These are phyloP conservation scores for Hypholoma fasciculare DNA, from an alignment of 768 basidiomycete genomes.

Conservation along the genomic window DNA sequence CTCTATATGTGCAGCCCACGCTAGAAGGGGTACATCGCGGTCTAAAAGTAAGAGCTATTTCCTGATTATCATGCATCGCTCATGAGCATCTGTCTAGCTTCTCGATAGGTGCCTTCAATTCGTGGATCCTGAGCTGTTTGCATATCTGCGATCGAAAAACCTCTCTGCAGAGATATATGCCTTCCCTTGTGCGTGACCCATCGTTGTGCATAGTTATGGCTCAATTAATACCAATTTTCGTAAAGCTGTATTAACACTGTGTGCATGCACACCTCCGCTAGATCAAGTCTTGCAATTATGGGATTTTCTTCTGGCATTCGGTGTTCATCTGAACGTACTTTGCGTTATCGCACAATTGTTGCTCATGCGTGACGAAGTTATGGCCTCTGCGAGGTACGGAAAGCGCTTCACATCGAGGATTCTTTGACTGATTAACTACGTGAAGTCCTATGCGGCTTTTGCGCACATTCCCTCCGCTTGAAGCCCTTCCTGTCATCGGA, in stretches of 20 bases:
- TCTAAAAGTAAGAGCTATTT: constrained; percentile 63
- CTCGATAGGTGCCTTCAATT: constrained; percentile 90
- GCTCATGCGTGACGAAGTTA: constrained; percentile 87
- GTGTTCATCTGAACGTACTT: constrained; percentile 93
- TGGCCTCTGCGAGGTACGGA: constrained; percentile 79
- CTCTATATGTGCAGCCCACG: constrained; percentile 95
- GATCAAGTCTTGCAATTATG: constrained; percentile 93
- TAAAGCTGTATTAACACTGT: constrained; percentile 88
- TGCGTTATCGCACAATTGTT: constrained; percentile 96
- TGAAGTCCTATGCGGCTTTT: constrained; percentile 91
- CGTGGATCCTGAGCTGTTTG: constrained; percentile 85
- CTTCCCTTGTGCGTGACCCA: constrained; percentile 75
- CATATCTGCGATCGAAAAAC: constrained; percentile 83
- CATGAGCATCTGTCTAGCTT: constrained; percentile 50
- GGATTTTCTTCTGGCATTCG: constrained; percentile 97
- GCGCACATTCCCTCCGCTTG: constrained; percentile 90
- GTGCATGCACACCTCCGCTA: constrained; percentile 95
- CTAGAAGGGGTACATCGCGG: constrained; percentile 95
- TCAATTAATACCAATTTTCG: not conserved
- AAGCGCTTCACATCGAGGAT: not conserved
- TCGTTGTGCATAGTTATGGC: not conserved
- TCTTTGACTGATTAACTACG: constrained; percentile 2
- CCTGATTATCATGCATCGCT: not conserved
- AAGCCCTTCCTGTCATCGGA: constrained; percentile 84
- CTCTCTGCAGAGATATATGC: constrained; percentile 96